Evolutionary conservation across 148 eudicot species (phyloP).

Genomic region (Rhododendron griersonianum): DNA sequence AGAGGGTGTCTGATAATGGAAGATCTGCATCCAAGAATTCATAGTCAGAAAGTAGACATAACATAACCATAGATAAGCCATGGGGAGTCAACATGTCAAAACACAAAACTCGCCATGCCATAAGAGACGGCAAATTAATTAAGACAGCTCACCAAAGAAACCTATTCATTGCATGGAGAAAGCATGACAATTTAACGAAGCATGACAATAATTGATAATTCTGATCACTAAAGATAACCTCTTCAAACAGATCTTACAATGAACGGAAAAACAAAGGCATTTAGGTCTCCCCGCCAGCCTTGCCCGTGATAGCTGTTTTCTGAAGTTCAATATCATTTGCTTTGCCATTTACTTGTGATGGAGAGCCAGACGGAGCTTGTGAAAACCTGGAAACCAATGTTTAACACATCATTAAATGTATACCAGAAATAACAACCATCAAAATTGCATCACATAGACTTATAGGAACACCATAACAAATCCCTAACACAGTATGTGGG

Average conservation of each 20-base stretch:
- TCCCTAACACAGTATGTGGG: not conserved
- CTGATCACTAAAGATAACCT: not conserved
- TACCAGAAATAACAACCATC: not conserved
- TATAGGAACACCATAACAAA: not conserved
- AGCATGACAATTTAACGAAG: not conserved
- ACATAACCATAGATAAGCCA: not conserved
- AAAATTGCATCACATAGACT: not conserved
- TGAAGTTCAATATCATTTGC: constrained; percentile 26
- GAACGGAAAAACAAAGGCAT: not conserved
- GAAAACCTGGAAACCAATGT: constrained; percentile 48
- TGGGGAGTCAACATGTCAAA: not conserved
- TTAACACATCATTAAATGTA: not conserved
- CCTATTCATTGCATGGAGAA: constrained; percentile 1
- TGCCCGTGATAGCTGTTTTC: constrained; percentile 36
- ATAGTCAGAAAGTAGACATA: not conserved
- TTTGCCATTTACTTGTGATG: constrained; percentile 30
- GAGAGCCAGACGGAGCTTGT: constrained; percentile 28
- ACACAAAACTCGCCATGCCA: not conserved
- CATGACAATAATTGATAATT: not conserved
- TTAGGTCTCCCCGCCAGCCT: constrained; percentile 37
- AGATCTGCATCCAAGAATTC: not conserved
- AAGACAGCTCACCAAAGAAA: not conserved
- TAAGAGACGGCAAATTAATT: not conserved
- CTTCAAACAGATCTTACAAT: constrained; percentile 9
- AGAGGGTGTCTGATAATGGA: not conserved